phyloP scores from a whole-genome alignment of 2,329 filamentous ascomycete species.

The Thielaviopsis populi region DNA sequence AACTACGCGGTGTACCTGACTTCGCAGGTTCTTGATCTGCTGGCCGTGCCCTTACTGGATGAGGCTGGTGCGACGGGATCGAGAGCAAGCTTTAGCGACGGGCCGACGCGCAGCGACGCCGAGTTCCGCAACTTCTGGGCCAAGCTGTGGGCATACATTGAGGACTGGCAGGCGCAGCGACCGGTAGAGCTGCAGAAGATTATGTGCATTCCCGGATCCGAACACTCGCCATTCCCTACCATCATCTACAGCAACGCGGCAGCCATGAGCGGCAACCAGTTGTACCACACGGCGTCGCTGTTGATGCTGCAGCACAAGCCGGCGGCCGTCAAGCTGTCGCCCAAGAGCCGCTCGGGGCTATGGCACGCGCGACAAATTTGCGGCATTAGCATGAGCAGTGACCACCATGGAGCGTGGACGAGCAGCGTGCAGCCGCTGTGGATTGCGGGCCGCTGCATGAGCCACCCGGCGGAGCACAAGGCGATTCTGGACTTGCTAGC shows the following conservation, averaged over 20 bases:
- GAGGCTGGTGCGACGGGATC: slow-evolving; percentile 12
- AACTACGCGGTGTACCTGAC: slow-evolving; percentile 36
- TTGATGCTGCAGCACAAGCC: slow-evolving; percentile 35
- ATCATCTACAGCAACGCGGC: slow-evolving; percentile 36
- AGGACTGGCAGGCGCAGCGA: slow-evolving; percentile 28
- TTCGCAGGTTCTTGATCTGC: slow-evolving; percentile 30
- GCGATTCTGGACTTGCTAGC: slow-evolving; percentile 33
- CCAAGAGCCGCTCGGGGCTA: slow-evolving; percentile 27
- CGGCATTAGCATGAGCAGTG: slow-evolving; percentile 37
- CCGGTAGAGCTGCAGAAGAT: slow-evolving; percentile 26
- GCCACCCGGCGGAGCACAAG: slow-evolving; percentile 29
- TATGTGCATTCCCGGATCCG: slow-evolving; percentile 25
- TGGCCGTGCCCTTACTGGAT: slow-evolving; percentile 21
- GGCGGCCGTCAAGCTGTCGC: slow-evolving; percentile 25
- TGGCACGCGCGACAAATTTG: slow-evolving; percentile 40
- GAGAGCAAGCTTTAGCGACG: slow-evolving; percentile 10
- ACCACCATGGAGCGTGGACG: slow-evolving; percentile 38
- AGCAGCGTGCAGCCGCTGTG: slow-evolving; percentile 40
- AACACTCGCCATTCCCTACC: slow-evolving; percentile 34
- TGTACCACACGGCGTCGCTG: slow-evolving; percentile 39
- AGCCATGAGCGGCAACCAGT: slow-evolving; percentile 39
- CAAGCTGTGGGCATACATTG: slow-evolving; percentile 27
- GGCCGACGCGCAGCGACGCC: slow-evolving; percentile 19
- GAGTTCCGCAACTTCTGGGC: slow-evolving; percentile 24
- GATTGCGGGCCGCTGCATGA: slow-evolving; percentile 38